Evolutionary conservation across 164 flowering plant genomes (phyloP).

Genomic region (Chimonanthus salicifolius): DNA sequence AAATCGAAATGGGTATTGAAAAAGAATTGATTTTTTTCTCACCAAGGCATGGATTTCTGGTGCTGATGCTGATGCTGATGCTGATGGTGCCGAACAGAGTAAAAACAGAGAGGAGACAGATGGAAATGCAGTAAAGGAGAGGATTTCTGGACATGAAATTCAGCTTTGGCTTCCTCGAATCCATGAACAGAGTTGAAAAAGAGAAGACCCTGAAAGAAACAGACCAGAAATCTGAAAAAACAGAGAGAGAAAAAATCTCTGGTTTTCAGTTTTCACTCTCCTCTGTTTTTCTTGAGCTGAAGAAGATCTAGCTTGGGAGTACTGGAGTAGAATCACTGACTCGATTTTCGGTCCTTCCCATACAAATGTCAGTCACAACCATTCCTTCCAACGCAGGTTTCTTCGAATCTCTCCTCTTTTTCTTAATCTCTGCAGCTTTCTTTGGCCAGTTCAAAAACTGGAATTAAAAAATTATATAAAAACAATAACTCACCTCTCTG

Average conservation of each 20-base stretch:
- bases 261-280: background rate
- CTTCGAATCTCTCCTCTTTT: conserved; percentile 5
- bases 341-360: conserved; percentile 8
- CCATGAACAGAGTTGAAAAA: conserved; percentile 14
- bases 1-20: conserved; percentile 2
- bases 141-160: conserved; percentile 8
- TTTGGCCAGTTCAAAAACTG: conserved; percentile 2
- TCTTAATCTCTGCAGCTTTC: conserved; percentile 4
- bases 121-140: conserved; percentile 17
- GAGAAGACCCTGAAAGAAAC: background rate
- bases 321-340: conserved; percentile 1
- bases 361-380: conserved; percentile 17
- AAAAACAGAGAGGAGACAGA: conserved; percentile 29
- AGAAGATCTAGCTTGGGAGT: conserved; percentile 11
- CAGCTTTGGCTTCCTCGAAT: conserved; percentile 12
- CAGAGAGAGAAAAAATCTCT: background rate
- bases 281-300: conserved; percentile 1
- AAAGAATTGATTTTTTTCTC: background rate
- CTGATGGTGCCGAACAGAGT: conserved; percentile 21
- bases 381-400: conserved; percentile 14
- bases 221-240: background rate
- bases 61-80: conserved; percentile 4
- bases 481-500: conserved; percentile 10
- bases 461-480: background rate
- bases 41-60: conserved; percentile 24